Percentiles rank a stretch among this genome's conserved stretches.
Evolutionary conservation across 2,329 filamentous ascomycete species (phyloP).

Genomic region (Talaromyces sp.): DNA sequence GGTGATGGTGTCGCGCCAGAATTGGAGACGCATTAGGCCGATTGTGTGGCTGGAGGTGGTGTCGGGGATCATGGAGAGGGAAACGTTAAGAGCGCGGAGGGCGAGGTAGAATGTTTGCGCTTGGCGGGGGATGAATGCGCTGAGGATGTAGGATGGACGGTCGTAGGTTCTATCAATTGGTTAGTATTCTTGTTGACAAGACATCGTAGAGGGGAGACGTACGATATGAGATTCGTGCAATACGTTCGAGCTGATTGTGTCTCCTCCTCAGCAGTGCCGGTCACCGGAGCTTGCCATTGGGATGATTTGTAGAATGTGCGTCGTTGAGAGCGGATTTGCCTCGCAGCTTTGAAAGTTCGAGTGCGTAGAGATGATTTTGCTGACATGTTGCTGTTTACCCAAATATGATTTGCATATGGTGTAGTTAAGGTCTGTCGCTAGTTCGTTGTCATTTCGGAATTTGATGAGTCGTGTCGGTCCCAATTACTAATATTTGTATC

Average conservation of each 20-base stretch:
- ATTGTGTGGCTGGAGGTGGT: conserved; percentile 84
- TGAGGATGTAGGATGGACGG: conserved; percentile 80
- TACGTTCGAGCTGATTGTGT: conserved; percentile 57
- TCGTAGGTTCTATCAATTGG: conserved; percentile 68
- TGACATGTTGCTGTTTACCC: conserved; percentile 9
- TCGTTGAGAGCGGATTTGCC: conserved; percentile 20
- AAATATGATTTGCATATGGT: not conserved
- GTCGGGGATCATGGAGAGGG: conserved; percentile 86
- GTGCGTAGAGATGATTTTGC: conserved; percentile 1
- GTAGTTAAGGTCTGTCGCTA: not conserved
- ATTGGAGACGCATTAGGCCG: conserved; percentile 85
- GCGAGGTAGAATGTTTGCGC: conserved; percentile 83
- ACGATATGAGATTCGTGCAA: conserved; percentile 60
- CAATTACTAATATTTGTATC: not conserved
- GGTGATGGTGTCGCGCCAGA: conserved; percentile 85
- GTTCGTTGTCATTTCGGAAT: not conserved
- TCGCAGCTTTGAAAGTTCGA: not conserved
- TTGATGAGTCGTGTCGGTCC: no score
- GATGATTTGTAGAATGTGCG: conserved; percentile 30
- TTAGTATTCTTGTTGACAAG: not conserved
- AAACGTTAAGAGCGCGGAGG: conserved; percentile 87
- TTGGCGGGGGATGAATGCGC: conserved; percentile 75
- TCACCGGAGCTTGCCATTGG: conserved; percentile 22
- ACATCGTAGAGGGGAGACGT: conserved; percentile 19
- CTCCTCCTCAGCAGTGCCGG: conserved; percentile 45